These are phyloP conservation scores for Oryza meyeriana DNA, from an alignment of 176 grass and related monocot species.

Conservation along the genomic window DNA sequence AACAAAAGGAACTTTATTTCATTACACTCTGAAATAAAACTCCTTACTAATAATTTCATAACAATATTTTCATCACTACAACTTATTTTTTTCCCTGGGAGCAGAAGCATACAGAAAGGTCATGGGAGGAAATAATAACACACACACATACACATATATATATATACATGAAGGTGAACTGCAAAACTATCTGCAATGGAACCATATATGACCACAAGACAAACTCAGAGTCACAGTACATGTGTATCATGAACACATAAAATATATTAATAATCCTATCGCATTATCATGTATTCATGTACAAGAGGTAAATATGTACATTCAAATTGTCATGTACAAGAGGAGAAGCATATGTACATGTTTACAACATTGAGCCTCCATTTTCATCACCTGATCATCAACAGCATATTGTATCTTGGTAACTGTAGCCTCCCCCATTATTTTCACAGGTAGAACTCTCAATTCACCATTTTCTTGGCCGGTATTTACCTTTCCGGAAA, in stretches of 20 bases:
- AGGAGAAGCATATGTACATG: slow-evolving; percentile 34
- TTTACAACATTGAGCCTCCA: background rate
- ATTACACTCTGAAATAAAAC: background rate
- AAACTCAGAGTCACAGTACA: background rate
- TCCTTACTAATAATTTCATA: background rate
- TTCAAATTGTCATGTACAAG: slow-evolving; percentile 34
- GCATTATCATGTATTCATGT: slow-evolving; percentile 37
- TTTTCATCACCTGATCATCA: slow-evolving; percentile 4
- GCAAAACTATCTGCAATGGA: background rate
- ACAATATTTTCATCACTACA: background rate
- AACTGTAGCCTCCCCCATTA: background rate
- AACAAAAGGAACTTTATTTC: slow-evolving; percentile 1
- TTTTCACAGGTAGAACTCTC: background rate
- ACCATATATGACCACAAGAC: background rate
- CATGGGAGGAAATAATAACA: background rate
- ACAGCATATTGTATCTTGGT: background rate
- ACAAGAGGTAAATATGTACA: slow-evolving; percentile 45
- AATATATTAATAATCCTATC: slow-evolving; percentile 19
- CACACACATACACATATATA: too few species aligned
- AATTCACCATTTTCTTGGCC: slow-evolving; percentile 14
- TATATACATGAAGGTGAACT: background rate
- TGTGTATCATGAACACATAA: background rate
- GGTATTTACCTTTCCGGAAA: slow-evolving; percentile 21
- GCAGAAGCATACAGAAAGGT: slow-evolving; percentile 1
- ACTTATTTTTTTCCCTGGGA: background rate